Conservation (phyloP, 495 filamentous ascomycete species). For the Xylaria scruposa region DNA sequence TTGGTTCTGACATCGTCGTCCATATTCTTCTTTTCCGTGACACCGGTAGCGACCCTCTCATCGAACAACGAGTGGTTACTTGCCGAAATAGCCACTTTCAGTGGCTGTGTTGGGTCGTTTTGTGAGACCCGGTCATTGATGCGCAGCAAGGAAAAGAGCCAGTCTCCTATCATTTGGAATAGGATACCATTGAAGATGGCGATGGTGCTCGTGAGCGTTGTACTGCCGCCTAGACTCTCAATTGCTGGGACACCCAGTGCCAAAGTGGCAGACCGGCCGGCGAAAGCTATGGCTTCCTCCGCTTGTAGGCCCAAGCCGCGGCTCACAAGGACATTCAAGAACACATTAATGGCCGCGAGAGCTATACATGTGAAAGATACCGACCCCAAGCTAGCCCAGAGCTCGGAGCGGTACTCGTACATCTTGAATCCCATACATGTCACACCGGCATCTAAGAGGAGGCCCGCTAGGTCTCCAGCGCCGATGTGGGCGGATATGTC, state of each 20-base stretch:
- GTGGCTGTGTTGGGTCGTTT: background rate
- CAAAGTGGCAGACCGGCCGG: constrained; percentile 54
- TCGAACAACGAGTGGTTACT: background rate
- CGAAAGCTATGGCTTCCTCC: constrained; percentile 48
- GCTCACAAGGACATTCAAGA: constrained; percentile 44
- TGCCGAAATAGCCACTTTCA: background rate
- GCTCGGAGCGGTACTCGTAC: constrained; percentile 51
- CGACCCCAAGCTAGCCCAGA: constrained; percentile 47
- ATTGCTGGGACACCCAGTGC: constrained; percentile 44
- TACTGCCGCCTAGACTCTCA: constrained; percentile 46
- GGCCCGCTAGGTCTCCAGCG: constrained; percentile 51
- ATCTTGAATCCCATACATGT: constrained; percentile 56
- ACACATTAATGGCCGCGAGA: constrained; percentile 44
- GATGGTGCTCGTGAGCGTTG: constrained; percentile 50
- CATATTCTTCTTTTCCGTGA: background rate
- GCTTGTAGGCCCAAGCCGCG: constrained; percentile 42
- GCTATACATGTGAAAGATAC: constrained; percentile 42
- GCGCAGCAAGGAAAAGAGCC: constrained; percentile 41
- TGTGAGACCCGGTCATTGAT: constrained; percentile 24
- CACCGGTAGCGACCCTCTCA: background rate
- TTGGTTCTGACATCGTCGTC: background rate
- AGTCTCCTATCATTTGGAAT: constrained; percentile 51
- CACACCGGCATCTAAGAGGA: constrained; percentile 54
- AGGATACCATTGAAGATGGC: constrained; percentile 55
- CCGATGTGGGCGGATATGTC: constrained; percentile 36